Evolutionary conservation across 2,329 filamentous ascomycete species (phyloP).

Genomic region (Phialophora verrucosa): DNA sequence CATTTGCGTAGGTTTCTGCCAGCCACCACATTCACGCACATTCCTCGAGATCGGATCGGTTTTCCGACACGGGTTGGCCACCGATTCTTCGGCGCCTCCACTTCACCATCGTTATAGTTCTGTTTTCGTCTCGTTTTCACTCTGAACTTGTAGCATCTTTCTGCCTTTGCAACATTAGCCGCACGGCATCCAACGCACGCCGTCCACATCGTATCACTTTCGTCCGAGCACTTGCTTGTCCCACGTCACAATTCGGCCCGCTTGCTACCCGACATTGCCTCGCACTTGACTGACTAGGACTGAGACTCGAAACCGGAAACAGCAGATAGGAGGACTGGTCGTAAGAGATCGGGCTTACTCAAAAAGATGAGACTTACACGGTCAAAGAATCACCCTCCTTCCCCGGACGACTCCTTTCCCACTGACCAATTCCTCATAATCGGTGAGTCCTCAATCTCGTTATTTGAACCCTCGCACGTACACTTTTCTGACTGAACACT

Average conservation of each 20-base stretch:
- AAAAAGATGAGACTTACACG: conserved; percentile 66
- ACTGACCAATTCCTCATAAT: conserved; percentile 81
- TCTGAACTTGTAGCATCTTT: not conserved
- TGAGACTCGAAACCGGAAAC: conserved; percentile 5
- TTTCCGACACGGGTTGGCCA: conserved; percentile 2
- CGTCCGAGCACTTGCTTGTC: conserved; percentile 3
- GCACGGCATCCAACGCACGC: not conserved
- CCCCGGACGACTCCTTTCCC: conserved; percentile 74
- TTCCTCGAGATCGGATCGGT: not conserved
- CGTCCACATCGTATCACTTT: not conserved
- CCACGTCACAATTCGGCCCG: not conserved
- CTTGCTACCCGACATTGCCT: not conserved
- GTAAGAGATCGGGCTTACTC: conserved; percentile 59
- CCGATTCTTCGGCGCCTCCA: conserved; percentile 15
- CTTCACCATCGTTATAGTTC: conserved; percentile 14
- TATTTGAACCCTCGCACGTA: not conserved
- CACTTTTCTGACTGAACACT: conserved; percentile 13
- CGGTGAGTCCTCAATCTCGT: conserved; percentile 62
- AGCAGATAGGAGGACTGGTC: conserved; percentile 36
- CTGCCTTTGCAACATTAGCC: conserved; percentile 1
- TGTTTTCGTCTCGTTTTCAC: conserved; percentile 3
- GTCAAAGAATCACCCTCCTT: conserved; percentile 57
- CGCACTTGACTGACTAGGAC: conserved; percentile 10
- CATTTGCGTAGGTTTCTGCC: not conserved
- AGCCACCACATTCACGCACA: not conserved